Evolutionary conservation across 805 yeast species (phyloP), one percentile per base, ranked within the genome.

Genomic region (Candida incommunis): DNA sequence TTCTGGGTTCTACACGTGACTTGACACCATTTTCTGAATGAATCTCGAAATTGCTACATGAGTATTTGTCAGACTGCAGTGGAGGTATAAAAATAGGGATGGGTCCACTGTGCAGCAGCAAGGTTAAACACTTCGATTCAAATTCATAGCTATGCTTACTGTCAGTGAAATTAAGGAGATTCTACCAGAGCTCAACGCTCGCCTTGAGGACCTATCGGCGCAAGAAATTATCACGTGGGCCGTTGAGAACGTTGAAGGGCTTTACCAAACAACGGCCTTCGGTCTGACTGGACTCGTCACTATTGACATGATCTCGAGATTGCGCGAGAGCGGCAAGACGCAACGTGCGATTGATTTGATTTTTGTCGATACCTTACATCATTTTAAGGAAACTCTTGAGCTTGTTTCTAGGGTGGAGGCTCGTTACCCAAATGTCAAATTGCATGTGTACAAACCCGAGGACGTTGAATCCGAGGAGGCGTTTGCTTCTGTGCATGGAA

Each of bases 251-350:
- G 79, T 88, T 56, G 95, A 95, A 2, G 70, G 77, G 35, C 66
- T 90, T 31, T 88, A 61, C 57, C 97, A 90, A 63, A 87, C 95
- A 1, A 86, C 97, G 0, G 97, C 97, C 1, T 87, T 90, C 64
- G 97, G 97, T 0, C 70, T 90, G 41, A 84, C 96, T 1, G 97
- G 97, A 0, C 64, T 90, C 48, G 95, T 82, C 24, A 88, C 90
- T 11, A 68, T 84, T 40, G 96, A 88, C 60, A 82, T 88, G 73
- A 62, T 88, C 23, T 71, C 82, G 25, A 75, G 78, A 56, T 54
- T 80, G 41, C 58, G 48, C 29, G 54, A 41, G 35, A 48, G 53
- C 45, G 47, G 43, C 4, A 46, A 48, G n/a, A 49, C 48, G 7
- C 47, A 51, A 48, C 60, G 64, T 40, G 72, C 79, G 0, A 68